These are phyloP conservation scores for Pigoraptor vietnamica DNA, from an alignment of 78 protist species.

Conservation along the genomic window DNA sequence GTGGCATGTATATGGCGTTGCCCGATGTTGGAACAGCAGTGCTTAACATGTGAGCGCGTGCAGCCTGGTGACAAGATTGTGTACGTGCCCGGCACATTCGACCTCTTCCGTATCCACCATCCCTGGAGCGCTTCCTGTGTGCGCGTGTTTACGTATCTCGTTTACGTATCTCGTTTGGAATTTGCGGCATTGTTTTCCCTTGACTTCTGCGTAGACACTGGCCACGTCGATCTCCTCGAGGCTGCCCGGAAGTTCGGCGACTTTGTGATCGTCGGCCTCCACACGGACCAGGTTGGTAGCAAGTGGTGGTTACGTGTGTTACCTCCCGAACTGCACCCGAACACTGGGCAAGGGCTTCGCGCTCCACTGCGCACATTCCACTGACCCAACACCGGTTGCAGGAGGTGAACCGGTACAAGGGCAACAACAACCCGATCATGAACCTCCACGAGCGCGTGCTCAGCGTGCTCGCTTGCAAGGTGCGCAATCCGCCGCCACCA, in stretches of 20 bases:
- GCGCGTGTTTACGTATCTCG: no score
- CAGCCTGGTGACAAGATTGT: neutral
- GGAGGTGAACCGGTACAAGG: conserved; percentile 54
- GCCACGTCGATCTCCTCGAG: neutral
- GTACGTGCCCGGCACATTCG: neutral
- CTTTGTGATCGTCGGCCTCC: neutral
- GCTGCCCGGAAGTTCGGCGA: neutral
- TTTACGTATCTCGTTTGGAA: no score
- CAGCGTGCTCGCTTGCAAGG: conserved; percentile 72
- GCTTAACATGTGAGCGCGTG: neutral
- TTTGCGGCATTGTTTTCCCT: no score
- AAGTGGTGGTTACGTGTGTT: no score
- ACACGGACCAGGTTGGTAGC: neutral
- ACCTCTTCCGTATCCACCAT: neutral
- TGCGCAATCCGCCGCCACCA: neutral
- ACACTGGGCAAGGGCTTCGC: no score
- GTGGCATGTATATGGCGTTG: neutral
- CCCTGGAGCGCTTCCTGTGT: no score
- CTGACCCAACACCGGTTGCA: neutral
- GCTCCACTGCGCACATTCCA: no score
- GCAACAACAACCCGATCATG: conserved; percentile 87
- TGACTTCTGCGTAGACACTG: no score
- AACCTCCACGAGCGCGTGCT: conserved; percentile 87
- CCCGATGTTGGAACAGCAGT: neutral
- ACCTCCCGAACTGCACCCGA: no score